Evolutionary conservation across 225 moss, liverwort and hornwort species (phyloP).

Genomic region (Climacium dendroides): DNA sequence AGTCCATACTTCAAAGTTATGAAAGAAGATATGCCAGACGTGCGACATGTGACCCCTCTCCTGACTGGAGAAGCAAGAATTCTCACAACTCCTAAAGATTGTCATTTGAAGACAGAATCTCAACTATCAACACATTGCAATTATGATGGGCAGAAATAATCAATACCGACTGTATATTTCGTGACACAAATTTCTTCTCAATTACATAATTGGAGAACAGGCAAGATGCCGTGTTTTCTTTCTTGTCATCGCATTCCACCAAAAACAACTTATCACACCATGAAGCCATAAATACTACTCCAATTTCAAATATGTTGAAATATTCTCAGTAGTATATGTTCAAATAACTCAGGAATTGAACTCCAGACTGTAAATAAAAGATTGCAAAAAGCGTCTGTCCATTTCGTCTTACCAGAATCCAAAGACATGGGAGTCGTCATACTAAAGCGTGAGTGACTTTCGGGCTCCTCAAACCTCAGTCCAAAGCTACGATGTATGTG

Average conservation of each 20-base stretch:
- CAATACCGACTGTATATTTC: neutral
- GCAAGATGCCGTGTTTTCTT: neutral
- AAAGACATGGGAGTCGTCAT: neutral
- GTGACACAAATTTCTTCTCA: neutral
- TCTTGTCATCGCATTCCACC: neutral
- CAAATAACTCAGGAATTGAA: neutral
- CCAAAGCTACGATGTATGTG: neutral
- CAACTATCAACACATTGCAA: neutral
- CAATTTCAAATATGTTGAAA: no score
- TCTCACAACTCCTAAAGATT: neutral
- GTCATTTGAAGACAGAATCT: neutral
- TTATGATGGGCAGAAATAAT: neutral
- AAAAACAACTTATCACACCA: neutral
- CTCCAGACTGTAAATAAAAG: neutral
- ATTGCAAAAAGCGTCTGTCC: neutral
- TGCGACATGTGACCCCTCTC: neutral
- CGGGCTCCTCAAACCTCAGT: neutral
- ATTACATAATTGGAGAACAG: neutral
- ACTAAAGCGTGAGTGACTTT: neutral
- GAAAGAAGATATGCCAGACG: neutral
- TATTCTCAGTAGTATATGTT: neutral
- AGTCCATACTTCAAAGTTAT: neutral
- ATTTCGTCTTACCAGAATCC: neutral
- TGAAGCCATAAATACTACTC: neutral
- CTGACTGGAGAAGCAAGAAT: neutral